Conservation (phyloP, 2,329 filamentous ascomycete genomes). For the Aspergillus calidoustus region DNA sequence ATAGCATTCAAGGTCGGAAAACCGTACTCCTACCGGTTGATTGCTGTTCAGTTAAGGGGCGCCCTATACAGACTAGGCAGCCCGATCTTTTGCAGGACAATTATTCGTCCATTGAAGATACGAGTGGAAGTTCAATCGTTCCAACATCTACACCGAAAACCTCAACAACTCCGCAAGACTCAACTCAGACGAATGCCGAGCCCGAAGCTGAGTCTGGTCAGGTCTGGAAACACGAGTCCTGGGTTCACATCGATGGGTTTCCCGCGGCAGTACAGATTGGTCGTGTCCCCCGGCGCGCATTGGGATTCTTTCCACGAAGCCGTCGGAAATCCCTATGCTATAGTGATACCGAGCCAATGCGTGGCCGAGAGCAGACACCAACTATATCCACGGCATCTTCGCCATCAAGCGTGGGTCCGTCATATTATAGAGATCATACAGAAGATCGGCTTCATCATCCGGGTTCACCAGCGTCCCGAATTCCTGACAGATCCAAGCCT, state of each 20-base stretch:
- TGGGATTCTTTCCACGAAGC: constrained; percentile 91
- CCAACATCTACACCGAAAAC: constrained; percentile 24
- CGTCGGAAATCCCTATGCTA: constrained; percentile 77
- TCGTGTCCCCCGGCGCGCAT: constrained; percentile 75
- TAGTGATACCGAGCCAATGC: constrained; percentile 61
- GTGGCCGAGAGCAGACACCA: constrained; percentile 36
- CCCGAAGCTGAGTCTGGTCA: constrained; percentile 61
- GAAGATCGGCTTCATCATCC: constrained; percentile 34
- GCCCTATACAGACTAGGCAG: constrained; percentile 50
- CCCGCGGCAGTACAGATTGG: constrained; percentile 79
- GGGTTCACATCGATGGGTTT: constrained; percentile 78
- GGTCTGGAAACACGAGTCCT: constrained; percentile 85
- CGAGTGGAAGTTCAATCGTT: constrained; percentile 40
- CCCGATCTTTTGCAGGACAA: constrained; percentile 33
- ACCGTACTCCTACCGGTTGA: constrained; percentile 85
- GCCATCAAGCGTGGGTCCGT: constrained; percentile 31
- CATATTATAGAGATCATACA: constrained; percentile 30
- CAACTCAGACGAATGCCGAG: constrained; percentile 19
- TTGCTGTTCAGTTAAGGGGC: constrained; percentile 81
- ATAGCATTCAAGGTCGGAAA: constrained; percentile 83
- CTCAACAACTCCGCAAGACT: constrained; percentile 14
- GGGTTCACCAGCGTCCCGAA: constrained; percentile 33
- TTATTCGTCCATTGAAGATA: constrained; percentile 35
- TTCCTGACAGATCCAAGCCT: constrained; percentile 35
- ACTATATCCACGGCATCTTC: constrained; percentile 33